Evolutionary conservation across 306 rosid genomes (phyloP).

Genomic region (Luffa acutangula): DNA sequence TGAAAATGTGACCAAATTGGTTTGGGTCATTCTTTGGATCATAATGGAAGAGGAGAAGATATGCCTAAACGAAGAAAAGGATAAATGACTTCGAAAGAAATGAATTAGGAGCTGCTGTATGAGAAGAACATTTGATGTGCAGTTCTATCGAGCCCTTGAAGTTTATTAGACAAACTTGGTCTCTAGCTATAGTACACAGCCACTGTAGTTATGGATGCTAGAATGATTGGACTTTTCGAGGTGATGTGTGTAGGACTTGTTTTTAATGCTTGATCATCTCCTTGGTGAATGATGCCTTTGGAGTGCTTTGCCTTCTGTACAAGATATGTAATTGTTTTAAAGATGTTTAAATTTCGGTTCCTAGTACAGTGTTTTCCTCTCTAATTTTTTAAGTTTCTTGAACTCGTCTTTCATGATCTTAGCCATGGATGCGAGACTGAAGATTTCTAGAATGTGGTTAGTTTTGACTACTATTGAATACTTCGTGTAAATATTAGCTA

Average conservation of each 20-base stretch:
- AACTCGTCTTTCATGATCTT: not conserved
- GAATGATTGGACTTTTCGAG: not conserved
- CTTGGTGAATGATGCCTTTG: slow-evolving; percentile 13
- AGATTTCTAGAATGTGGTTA: not conserved
- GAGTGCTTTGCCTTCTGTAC: slow-evolving; percentile 8
- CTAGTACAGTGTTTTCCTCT: not conserved
- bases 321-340: not conserved
- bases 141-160: not conserved
- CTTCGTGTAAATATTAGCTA: not conserved
- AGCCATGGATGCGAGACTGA: not conserved
- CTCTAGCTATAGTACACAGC: not conserved
- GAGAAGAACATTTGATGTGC: not conserved
- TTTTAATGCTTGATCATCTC: slow-evolving; percentile 2
- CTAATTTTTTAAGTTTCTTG: not conserved
- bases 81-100: not conserved
- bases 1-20: not conserved
- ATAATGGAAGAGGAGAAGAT: not conserved
- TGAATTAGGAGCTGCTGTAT: not conserved
- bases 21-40: not conserved
- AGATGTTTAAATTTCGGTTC: not conserved
- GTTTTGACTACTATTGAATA: not conserved
- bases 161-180: not conserved
- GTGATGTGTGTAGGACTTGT: not conserved
- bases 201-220: not conserved
- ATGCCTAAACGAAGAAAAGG: not conserved